Evolutionary conservation across 2,329 filamentous ascomycete species (phyloP), one percentile per base, ranked within the genome.

Genomic region (Arthrobotrys megalospora): DNA sequence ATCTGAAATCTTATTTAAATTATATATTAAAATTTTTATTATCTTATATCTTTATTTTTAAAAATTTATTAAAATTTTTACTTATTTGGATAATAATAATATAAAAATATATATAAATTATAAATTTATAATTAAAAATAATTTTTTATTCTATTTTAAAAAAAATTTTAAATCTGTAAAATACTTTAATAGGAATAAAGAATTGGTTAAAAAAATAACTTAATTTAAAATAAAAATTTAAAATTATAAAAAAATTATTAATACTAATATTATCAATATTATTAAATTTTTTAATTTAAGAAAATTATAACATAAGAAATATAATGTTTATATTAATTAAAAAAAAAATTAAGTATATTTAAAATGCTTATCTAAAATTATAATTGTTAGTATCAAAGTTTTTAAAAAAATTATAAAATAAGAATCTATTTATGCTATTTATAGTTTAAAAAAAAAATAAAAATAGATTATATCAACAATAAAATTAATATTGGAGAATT

Each of bases 61-160:
- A 12, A 58, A 58, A 58, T 7, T 7, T 58, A 19, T 58, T 41
- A 36, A 58, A 16, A 41, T 19, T 12, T 41, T 58, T n/a, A 12
- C 19, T 36, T 58, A 12, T 58, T 41, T 58, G 11, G 32, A 58
- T 58, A 58, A 10, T 38, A 7, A 10, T 24, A 21, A 58, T 14
- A 58, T 24, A 19, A 12, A 8, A 36, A 58, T 58, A 58, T 12
- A 58, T 24, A 58, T 58, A 38, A 58, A 12, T 58, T 12, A 6
- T 12, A 38, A 58, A 38, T 58, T 58, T 58, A 41, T 58, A 58
- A 58, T 58, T 58, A 41, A 58, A 38, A 58, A 58, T 58, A 38
- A 58, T 38, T 58, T 58, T 58, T 21, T 41, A 58, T 41, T 58
- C 19, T 58, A 58, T 58, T 24, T 58, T 36, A 58, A 58, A 21